These are phyloP conservation scores for Fusarium sp. DNA, from an alignment of 2,329 filamentous ascomycete genomes.

Conservation along the genomic window DNA sequence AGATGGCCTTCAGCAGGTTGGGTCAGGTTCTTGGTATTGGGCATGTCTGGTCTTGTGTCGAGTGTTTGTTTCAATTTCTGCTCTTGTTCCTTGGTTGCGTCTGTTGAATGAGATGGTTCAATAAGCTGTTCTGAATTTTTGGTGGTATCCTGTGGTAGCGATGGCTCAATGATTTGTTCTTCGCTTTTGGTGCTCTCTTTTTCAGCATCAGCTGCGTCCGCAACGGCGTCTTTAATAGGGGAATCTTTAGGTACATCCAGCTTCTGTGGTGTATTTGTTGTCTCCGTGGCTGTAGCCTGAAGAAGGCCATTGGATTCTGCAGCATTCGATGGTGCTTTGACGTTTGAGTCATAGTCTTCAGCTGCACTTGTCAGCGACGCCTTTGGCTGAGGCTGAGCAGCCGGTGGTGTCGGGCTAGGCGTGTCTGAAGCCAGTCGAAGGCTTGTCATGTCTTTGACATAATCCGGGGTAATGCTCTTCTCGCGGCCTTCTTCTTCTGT, in stretches of 20 bases:
- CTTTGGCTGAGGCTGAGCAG: slow-evolving; percentile 36
- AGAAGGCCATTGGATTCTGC: slow-evolving; percentile 24
- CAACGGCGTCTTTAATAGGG: slow-evolving; percentile 20
- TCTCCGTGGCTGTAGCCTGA: neutral
- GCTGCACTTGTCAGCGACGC: slow-evolving; percentile 30
- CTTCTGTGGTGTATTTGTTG: neutral
- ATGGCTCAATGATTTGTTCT: slow-evolving; percentile 1
- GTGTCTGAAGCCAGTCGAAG: slow-evolving; percentile 45
- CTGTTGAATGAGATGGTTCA: neutral
- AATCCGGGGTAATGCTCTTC: slow-evolving; percentile 44
- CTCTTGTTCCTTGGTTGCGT: neutral
- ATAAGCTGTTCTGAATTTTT: neutral
- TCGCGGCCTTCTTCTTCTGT: slow-evolving; percentile 21
- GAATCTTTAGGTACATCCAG: slow-evolving; percentile 4
- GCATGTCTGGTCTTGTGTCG: neutral
- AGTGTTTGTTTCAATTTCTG: slow-evolving; percentile 2
- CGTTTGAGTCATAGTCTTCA: slow-evolving; percentile 26
- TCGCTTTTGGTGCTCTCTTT: slow-evolving; percentile 6
- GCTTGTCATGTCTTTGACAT: slow-evolving; percentile 47
- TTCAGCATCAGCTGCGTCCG: slow-evolving; percentile 3
- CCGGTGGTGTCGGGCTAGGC: slow-evolving; percentile 30
- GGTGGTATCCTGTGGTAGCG: neutral
- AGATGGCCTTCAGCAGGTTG: slow-evolving; percentile 12
- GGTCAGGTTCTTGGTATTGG: slow-evolving; percentile 8
- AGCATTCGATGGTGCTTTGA: slow-evolving; percentile 25